Evolutionary conservation across 768 basidiomycete species (phyloP).

Genomic region (Naganishia vishniacii): DNA sequence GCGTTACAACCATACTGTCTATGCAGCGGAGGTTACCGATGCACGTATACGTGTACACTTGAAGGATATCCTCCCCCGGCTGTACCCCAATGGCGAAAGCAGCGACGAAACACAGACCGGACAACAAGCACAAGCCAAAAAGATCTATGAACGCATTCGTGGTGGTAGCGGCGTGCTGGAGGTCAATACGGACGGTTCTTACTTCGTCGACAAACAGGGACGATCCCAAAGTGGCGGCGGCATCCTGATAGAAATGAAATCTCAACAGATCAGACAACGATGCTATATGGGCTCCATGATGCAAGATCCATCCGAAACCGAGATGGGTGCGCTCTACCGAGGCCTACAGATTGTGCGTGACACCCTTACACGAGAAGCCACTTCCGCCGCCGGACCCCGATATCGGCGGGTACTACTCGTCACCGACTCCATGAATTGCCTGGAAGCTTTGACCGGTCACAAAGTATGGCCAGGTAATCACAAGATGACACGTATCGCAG

Average conservation of each 20-base stretch:
- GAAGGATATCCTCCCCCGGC: not conserved
- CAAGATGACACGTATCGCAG: not conserved
- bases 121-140: not conserved
- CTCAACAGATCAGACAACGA: not conserved
- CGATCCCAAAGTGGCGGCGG: conserved; percentile 16
- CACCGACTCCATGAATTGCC: conserved; percentile 1
- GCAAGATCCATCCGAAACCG: conserved; percentile 5
- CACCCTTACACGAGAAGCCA: not conserved
- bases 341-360: conserved; percentile 5
- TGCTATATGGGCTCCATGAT: conserved; percentile 22
- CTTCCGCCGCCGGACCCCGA: not conserved
- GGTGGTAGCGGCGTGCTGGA: not conserved
- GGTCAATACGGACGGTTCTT: conserved; percentile 15
- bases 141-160: not conserved
- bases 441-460: conserved; percentile 4
- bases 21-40: not conserved
- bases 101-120: not conserved
- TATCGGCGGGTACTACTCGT: not conserved
- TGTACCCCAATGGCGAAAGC: not conserved
- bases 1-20: not conserved
- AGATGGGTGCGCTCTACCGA: conserved; percentile 14
- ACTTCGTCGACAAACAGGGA: not conserved
- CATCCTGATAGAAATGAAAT: not conserved
- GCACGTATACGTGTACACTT: not conserved
- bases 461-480: not conserved